Percentiles rank a stretch among this genome's conserved stretches.
phyloP scores from a whole-genome alignment of 495 filamentous ascomycete species.

The Penicillium parvum region DNA sequence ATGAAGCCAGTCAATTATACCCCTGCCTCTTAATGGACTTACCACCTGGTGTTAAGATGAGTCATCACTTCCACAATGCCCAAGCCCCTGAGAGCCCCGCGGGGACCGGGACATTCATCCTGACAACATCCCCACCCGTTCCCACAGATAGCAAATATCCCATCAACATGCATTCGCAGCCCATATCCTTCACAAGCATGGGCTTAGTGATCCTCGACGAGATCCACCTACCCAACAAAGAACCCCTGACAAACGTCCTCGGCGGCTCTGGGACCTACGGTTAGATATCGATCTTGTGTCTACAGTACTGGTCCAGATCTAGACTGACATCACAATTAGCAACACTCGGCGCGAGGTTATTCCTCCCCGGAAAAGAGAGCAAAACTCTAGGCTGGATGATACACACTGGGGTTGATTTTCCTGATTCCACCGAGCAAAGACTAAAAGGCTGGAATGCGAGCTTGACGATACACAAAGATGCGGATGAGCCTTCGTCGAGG shows the following conservation, averaged over 20 bases:
- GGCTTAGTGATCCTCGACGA: constrained; percentile 37
- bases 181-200: constrained; percentile 28
- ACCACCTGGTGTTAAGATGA: no score
- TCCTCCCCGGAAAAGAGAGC: constrained; percentile 16
- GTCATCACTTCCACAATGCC: no score
- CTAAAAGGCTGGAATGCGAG: constrained; percentile 63
- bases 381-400: constrained; percentile 72
- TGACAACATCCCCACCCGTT: no score
- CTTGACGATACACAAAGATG: constrained; percentile 67
- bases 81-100: no score
- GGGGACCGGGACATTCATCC: no score
- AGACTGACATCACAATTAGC: constrained; percentile 12
- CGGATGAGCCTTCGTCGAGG: constrained; percentile 49
- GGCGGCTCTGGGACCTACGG: constrained; percentile 37
- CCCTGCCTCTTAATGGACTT: no score
- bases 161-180: background rate
- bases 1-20: no score
- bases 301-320: background rate
- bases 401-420: constrained; percentile 78
- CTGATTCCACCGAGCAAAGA: constrained; percentile 45
- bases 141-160: no score
- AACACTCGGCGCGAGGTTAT: constrained; percentile 32
- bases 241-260: constrained; percentile 25
- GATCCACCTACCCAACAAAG: constrained; percentile 19
- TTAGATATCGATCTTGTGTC: constrained; percentile 1